phyloP scores from a whole-genome alignment of 2,329 filamentous ascomycete species.

The Microdochium trichocladiopsis region DNA sequence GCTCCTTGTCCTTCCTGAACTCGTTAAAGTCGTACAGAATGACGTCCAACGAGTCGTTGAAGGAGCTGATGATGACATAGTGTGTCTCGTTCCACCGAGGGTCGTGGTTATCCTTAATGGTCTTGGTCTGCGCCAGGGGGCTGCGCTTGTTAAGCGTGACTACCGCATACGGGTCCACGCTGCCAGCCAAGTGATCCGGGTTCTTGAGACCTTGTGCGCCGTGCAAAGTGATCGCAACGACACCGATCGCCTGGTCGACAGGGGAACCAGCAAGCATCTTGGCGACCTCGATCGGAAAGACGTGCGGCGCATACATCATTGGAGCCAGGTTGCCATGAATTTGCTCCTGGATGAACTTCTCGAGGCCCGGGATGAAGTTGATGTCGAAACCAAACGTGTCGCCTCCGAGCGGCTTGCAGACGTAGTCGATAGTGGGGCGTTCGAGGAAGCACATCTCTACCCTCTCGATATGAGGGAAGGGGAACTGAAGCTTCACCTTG shows the following conservation, averaged over 20 bases:
- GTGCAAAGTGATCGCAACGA: conserved; percentile 85
- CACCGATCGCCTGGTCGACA: conserved; percentile 92
- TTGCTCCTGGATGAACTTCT: conserved; percentile 90
- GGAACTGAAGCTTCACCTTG: conserved; percentile 94
- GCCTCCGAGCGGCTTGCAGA: conserved; percentile 94
- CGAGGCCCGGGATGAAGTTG: conserved; percentile 95
- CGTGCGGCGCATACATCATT: conserved; percentile 97
- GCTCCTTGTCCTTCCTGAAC: conserved; percentile 90
- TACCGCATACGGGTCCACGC: conserved; percentile 81
- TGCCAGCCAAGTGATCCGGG: conserved; percentile 85
- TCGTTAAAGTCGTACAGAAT: conserved; percentile 91
- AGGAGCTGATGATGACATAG: conserved; percentile 88
- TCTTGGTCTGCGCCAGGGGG: conserved; percentile 83
- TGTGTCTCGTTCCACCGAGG: conserved; percentile 96
- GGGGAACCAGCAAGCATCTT: conserved; percentile 95
- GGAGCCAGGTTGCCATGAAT: conserved; percentile 90
- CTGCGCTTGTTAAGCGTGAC: conserved; percentile 79
- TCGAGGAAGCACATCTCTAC: conserved; percentile 94
- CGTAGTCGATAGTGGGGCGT: conserved; percentile 85
- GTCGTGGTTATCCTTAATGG: conserved; percentile 73
- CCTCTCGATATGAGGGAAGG: conserved; percentile 91
- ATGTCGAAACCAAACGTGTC: conserved; percentile 97
- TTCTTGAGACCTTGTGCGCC: conserved; percentile 92
- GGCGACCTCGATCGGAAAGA: conserved; percentile 96
- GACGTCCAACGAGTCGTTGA: conserved; percentile 81